These are phyloP conservation scores for Gigaspora rosea DNA, from an alignment of 192 early-diverging fungal species.

Conservation along the genomic window DNA sequence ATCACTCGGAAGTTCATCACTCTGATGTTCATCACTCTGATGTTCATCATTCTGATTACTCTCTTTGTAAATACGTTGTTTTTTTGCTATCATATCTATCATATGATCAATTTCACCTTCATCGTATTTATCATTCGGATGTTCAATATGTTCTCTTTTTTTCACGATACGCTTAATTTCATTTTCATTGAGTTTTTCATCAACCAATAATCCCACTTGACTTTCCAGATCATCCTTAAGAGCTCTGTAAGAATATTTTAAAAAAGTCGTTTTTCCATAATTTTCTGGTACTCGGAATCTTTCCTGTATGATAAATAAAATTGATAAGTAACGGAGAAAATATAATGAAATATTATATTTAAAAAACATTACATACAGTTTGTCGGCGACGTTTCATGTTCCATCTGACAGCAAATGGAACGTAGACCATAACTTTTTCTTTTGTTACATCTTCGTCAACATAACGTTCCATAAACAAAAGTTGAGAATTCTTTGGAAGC, in stretches of 20 bases:
- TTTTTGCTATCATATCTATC: no score
- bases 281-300: not conserved
- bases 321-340: not conserved
- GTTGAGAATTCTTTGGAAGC: not conserved
- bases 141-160: not conserved
- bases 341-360: not conserved
- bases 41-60: no score
- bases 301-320: not conserved
- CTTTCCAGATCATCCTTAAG: not conserved
- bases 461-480: slow-evolving; percentile 18
- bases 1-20: no score
- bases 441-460: slow-evolving; percentile 1
- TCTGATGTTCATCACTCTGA: no score
- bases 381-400: not conserved
- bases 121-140: no score
- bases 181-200: not conserved
- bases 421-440: not conserved
- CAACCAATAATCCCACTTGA: not conserved
- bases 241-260: not conserved
- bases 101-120: no score
- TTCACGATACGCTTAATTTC: not conserved
- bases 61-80: no score
- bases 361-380: not conserved
- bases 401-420: not conserved
- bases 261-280: not conserved